phyloP scores from a whole-genome alignment of 139 green algal genomes.

The Chlorokybus atmophyticus region DNA sequence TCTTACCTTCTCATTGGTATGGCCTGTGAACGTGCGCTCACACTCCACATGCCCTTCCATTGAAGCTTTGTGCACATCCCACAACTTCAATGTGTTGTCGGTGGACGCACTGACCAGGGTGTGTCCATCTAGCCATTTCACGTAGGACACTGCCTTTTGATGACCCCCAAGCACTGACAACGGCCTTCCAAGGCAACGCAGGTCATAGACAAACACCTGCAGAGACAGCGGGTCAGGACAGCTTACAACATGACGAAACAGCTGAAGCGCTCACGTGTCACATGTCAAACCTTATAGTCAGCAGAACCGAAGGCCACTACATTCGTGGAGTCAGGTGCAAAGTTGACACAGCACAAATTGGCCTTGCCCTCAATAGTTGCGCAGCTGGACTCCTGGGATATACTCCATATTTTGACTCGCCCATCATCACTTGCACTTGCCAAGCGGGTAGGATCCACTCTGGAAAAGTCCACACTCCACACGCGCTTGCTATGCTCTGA shows the following conservation, averaged over 20 bases:
- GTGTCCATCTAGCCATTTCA: slow-evolving; percentile 23
- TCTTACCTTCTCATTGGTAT: slow-evolving; percentile 64
- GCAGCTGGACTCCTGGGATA: slow-evolving; percentile 30
- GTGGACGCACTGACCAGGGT: slow-evolving; percentile 35
- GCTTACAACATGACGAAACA: too few relatives aligned
- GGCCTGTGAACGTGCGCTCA: slow-evolving; percentile 40
- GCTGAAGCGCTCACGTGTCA: too few relatives aligned
- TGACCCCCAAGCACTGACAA: slow-evolving; percentile 41
- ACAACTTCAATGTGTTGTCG: slow-evolving; percentile 42
- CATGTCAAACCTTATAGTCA: slow-evolving; percentile 58
- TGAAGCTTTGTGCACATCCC: too few relatives aligned
- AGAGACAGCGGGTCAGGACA: too few relatives aligned
- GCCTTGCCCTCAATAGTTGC: slow-evolving; percentile 43
- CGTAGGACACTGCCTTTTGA: slow-evolving; percentile 59
- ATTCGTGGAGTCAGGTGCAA: slow-evolving; percentile 39
- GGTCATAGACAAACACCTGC: slow-evolving; percentile 42
- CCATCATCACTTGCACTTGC: slow-evolving; percentile 76
- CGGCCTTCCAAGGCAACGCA: slow-evolving; percentile 19
- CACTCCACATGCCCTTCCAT: too few relatives aligned
- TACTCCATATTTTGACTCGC: slow-evolving; percentile 64
- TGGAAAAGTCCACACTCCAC: slow-evolving; percentile 72
- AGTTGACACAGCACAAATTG: slow-evolving; percentile 82
- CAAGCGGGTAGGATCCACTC: slow-evolving; percentile 42
- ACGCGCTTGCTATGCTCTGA: slow-evolving; percentile 74
- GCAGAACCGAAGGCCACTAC: slow-evolving; percentile 65